Percentiles rank a stretch among this genome's conserved stretches.
These are phyloP conservation scores for Beverwykella pulmonaria DNA, from an alignment of 495 filamentous ascomycete genomes.

Conservation along the genomic window DNA sequence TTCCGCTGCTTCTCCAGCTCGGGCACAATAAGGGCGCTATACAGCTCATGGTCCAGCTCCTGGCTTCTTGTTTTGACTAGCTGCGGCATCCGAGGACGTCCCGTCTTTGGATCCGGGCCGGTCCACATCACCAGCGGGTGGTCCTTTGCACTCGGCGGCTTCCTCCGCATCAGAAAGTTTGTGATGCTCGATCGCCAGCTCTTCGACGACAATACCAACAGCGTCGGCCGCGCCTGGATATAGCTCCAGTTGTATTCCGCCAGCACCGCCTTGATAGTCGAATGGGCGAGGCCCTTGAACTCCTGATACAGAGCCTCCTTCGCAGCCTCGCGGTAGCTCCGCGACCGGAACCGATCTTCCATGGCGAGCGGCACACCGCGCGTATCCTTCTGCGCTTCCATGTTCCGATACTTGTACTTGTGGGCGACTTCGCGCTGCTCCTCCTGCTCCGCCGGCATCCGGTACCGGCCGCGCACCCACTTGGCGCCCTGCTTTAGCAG, in stretches of 20 bases:
- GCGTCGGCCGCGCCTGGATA: conserved; percentile 69
- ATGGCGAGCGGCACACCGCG: conserved; percentile 54
- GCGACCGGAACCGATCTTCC: conserved; percentile 74
- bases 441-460: conserved; percentile 33
- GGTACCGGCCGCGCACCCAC: conserved; percentile 71
- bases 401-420: conserved; percentile 45
- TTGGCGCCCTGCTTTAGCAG: conserved; percentile 74
- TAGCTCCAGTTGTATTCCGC: conserved; percentile 92
- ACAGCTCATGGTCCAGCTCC: conserved; percentile 83
- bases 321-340: conserved; percentile 72
- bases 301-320: conserved; percentile 67
- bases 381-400: conserved; percentile 13
- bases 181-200: conserved; percentile 87
- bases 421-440: conserved; percentile 13
- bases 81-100: conserved; percentile 56
- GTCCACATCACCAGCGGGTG: conserved; percentile 70
- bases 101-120: conserved; percentile 49
- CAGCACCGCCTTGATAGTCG: conserved; percentile 82
- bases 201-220: conserved; percentile 72
- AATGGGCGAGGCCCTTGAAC: conserved; percentile 77
- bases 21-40: conserved; percentile 66
- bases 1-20: conserved; percentile 56
- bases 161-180: conserved; percentile 70
- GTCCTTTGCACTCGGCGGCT: conserved; percentile 60
- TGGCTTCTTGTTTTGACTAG: conserved; percentile 70